These are phyloP conservation scores for Dimargaris cristalligena DNA, from an alignment of 192 early-diverging fungal species.

Conservation along the genomic window DNA sequence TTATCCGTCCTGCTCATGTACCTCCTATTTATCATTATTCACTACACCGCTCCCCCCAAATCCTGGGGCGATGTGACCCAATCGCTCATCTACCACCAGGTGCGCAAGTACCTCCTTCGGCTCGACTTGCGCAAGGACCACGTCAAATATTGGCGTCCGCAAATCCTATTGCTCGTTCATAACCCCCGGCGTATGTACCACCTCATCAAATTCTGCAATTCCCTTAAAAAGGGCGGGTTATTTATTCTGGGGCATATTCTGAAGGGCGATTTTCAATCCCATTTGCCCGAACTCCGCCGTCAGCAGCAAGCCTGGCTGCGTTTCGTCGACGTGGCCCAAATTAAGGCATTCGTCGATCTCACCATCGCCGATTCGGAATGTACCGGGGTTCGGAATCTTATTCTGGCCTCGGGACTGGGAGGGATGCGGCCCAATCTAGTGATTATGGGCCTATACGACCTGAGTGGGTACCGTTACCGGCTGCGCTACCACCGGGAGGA, in stretches of 20 bases:
- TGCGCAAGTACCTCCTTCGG: conserved; percentile 47
- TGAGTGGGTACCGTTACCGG: conserved; percentile 16
- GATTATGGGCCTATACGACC: conserved; percentile 38
- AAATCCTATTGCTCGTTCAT: conserved; percentile 45
- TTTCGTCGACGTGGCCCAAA: conserved; percentile 33
- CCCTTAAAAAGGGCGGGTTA: conserved; percentile 51
- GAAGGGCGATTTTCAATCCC: conserved; percentile 30
- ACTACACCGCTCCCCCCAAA: conserved; percentile 46
- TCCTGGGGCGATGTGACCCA: conserved; percentile 55
- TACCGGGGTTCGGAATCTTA: conserved; percentile 33
- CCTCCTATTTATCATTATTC: conserved; percentile 42
- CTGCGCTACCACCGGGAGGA: conserved; percentile 6
- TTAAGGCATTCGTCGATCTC: conserved; percentile 50
- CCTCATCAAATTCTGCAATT: conserved; percentile 48
- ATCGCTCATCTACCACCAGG: conserved; percentile 53
- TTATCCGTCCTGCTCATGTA: conserved; percentile 30
- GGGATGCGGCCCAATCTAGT: conserved; percentile 54
- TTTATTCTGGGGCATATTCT: conserved; percentile 48
- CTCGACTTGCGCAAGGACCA: conserved; percentile 45
- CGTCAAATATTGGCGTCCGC: conserved; percentile 57
- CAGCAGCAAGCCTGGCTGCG: conserved; percentile 41
- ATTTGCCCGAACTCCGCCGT: conserved; percentile 27
- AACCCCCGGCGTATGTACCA: conserved; percentile 35
- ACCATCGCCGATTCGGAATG: conserved; percentile 28
- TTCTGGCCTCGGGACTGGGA: conserved; percentile 45